phyloP scores from a whole-genome alignment of 495 filamentous ascomycete genomes.

The Aspergillus avenaceus region DNA sequence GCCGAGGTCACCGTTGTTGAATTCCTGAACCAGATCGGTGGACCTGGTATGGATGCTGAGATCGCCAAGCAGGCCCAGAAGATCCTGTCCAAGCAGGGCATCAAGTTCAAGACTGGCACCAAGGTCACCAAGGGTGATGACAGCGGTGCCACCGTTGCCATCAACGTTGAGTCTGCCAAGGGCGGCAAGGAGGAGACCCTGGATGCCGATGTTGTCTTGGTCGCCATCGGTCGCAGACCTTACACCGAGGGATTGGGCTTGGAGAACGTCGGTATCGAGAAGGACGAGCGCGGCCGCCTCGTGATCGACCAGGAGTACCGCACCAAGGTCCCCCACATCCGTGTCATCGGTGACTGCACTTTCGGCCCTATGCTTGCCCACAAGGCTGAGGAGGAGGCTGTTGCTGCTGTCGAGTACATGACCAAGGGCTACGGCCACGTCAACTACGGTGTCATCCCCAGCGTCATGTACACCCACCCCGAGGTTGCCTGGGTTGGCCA shows the following conservation, averaged over 20 bases:
- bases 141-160: constrained; percentile 66
- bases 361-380: constrained; percentile 99
- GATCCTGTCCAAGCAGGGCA: constrained; percentile 91
- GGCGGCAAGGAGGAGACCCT: constrained; percentile 91
- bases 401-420: constrained; percentile 93
- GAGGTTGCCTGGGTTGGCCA: constrained; percentile 99
- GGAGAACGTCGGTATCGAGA: constrained; percentile 92
- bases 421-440: constrained; percentile 96
- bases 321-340: constrained; percentile 94
- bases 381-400: constrained; percentile 98
- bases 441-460: constrained; percentile 97
- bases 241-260: constrained; percentile 89
- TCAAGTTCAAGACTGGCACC: constrained; percentile 96
- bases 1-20: constrained; percentile 95
- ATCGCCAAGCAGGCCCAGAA: constrained; percentile 90
- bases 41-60: constrained; percentile 95
- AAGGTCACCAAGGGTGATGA: constrained; percentile 88
- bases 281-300: constrained; percentile 87
- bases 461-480: constrained; percentile 98
- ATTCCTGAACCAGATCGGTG: constrained; percentile 93
- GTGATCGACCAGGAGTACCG: constrained; percentile 98
- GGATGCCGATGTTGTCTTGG: constrained; percentile 92
- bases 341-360: constrained; percentile 92
- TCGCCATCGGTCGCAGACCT: constrained; percentile 92
- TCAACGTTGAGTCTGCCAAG: constrained; percentile 89